Base-by-base conservation (phyloP, 2,329 filamentous ascomycete species). In the Phyllosticta ampelicida region DNA sequence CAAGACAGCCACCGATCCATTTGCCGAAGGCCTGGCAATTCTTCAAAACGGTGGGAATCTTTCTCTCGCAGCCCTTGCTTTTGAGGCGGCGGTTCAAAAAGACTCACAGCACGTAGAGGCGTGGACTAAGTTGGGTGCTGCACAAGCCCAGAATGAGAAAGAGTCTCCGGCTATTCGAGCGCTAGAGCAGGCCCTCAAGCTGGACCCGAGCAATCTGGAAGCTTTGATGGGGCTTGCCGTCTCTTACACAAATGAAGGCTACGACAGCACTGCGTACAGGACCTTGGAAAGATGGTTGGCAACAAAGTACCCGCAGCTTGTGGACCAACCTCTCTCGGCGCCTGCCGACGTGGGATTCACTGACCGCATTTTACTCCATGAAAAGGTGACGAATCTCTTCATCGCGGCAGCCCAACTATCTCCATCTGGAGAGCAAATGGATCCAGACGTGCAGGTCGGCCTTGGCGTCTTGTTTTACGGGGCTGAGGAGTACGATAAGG, bases 91-190 rank as follows among this genome's bases (percentile, higher is more conserved):
- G 1, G 89, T 92, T 5, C 91, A 96, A 72, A 90, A 92, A 74
- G 85, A 96, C 62, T 83, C 90, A 0, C 79, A 86, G 57, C 92
- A 97, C 70, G 84, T 92, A 44, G 88, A 95, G 57, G 94, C 94
- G 2, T 99, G 94, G 94, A 89, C 91, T 9, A 86, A 90, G 66
- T 82, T 99, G 29, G 94, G 94, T 56, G 86, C 87, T 56, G 89
- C 91, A 18, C 94, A 99, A 74, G 94, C 94, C 19, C 94, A 99
- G 72, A 99, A 99, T 72, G 94, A 99, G 73, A 99, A 99, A 76
- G 94, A 99, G 73, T 87, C 90, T 9, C 92, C 94, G 0, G 94
- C 94, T 2, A 96, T 99, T 63, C 86, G 94, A 30, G 94, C 94
- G 2, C 78, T 97, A 61, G 92, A 97, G 73, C 88, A 94, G 70